These are phyloP conservation scores for Fraxinus baroniana DNA, from an alignment of 305 asterid genomes.

Conservation along the genomic window DNA sequence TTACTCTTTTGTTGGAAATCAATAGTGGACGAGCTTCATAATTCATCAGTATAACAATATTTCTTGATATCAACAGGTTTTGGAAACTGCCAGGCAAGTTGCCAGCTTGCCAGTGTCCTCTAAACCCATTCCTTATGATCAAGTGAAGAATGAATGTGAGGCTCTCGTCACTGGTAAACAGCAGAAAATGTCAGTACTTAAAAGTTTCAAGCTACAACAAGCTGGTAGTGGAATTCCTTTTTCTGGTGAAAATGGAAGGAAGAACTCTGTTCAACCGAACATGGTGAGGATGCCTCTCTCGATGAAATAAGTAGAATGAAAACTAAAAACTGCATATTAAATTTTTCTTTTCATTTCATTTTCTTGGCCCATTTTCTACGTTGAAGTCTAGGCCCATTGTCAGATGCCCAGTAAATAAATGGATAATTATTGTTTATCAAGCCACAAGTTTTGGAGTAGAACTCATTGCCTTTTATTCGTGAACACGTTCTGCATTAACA, in stretches of 20 bases:
- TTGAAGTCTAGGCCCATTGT: background rate
- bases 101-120: slow-evolving; percentile 48
- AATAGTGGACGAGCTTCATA: background rate
- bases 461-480: background rate
- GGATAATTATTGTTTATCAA: background rate
- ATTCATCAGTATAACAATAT: background rate
- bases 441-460: background rate
- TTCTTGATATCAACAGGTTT: slow-evolving; percentile 31
- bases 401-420: background rate
- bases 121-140: slow-evolving; percentile 48
- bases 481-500: background rate
- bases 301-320: background rate
- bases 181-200: slow-evolving; percentile 46
- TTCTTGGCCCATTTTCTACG: background rate
- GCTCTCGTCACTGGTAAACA: slow-evolving; percentile 54
- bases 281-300: slow-evolving; percentile 29
- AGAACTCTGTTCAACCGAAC: slow-evolving; percentile 15
- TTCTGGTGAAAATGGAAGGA: slow-evolving; percentile 27
- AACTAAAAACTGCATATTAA: background rate
- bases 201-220: slow-evolving; percentile 49
- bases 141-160: slow-evolving; percentile 50
- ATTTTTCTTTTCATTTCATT: background rate
- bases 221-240: background rate
- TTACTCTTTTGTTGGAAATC: background rate
- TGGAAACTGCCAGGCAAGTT: slow-evolving; percentile 53